Conservation (phyloP, 179 eudicot genomes). For the Vitellaria paradoxa region DNA sequence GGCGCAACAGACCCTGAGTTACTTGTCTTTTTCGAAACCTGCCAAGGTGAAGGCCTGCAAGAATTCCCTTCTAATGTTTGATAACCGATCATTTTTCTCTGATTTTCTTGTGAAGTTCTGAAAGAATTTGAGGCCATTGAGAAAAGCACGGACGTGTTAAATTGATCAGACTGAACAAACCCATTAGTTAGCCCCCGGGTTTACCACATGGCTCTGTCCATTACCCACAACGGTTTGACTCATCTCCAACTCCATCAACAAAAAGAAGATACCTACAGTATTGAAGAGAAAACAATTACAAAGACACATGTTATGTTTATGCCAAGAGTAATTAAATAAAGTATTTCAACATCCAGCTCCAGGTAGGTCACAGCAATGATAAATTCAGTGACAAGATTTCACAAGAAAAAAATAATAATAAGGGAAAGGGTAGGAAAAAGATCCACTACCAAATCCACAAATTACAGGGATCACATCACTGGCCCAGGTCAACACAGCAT, state of each 20-base stretch:
- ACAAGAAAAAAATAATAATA: background rate
- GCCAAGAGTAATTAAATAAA: background rate
- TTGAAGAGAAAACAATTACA: background rate
- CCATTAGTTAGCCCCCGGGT: conserved; percentile 26
- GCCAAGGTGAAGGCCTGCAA: conserved; percentile 33
- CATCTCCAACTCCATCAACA: conserved; percentile 27
- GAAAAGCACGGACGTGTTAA: conserved; percentile 17
- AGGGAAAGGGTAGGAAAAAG: too few relatives aligned
- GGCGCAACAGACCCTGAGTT: conserved; percentile 20
- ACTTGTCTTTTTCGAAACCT: conserved; percentile 22
- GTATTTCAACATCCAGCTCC: too few relatives aligned
- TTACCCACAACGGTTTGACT: conserved; percentile 20
- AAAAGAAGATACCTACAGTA: conserved; percentile 8
- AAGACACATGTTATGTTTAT: too few relatives aligned
- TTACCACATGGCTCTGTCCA: conserved; percentile 25
- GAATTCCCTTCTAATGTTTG: conserved; percentile 35
- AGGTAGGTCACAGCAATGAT: background rate
- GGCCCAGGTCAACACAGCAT: conserved; percentile 1
- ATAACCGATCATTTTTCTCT: conserved; percentile 31
- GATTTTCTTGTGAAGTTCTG: conserved; percentile 41
- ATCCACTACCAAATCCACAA: too few relatives aligned
- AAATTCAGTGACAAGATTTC: conserved; percentile 5
- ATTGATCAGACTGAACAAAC: conserved; percentile 20
- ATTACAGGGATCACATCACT: background rate
- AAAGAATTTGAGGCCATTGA: conserved; percentile 69